A percentile compares a stretch with the other conserved stretches of the same genome.
Conservation (phyloP, 352 stramenopile species). For the Phytophthora fragariae region DNA sequence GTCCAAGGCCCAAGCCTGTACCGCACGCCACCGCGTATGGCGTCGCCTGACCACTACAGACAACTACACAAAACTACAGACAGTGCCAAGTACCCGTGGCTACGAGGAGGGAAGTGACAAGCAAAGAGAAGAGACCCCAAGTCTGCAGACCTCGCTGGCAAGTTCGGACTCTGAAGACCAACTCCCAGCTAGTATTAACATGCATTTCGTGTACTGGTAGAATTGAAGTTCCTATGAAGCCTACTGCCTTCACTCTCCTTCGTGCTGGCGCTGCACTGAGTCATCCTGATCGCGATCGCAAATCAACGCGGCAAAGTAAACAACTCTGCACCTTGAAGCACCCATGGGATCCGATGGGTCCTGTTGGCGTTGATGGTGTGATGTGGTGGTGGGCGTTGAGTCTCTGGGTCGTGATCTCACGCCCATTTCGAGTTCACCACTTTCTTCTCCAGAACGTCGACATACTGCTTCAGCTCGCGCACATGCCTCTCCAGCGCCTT, state of each 20-base stretch:
- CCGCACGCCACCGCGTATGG: too few relatives aligned
- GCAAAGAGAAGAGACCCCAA: too few relatives aligned
- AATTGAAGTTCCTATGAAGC: neutral
- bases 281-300: neutral
- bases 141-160: too few relatives aligned
- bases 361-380: neutral
- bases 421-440: conserved; percentile 6
- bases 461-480: conserved; percentile 31
- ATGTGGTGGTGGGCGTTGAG: too few relatives aligned
- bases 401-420: neutral
- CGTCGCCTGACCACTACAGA: too few relatives aligned
- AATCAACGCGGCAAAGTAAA: neutral
- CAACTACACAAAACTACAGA: too few relatives aligned
- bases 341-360: neutral
- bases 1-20: too few relatives aligned
- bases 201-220: too few relatives aligned
- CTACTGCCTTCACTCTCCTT: neutral
- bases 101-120: too few relatives aligned
- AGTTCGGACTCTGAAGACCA: too few relatives aligned
- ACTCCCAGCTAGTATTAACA: conserved; percentile 12
- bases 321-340: neutral
- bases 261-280: neutral
- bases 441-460: conserved; percentile 45
- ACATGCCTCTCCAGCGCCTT: conserved; percentile 30
- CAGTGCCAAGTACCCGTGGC: too few relatives aligned